A percentile compares a stretch with the other conserved stretches of the same genome.
phyloP scores from a whole-genome alignment of 352 stramenopile genomes.

The Phytophthora boehmeriae region DNA sequence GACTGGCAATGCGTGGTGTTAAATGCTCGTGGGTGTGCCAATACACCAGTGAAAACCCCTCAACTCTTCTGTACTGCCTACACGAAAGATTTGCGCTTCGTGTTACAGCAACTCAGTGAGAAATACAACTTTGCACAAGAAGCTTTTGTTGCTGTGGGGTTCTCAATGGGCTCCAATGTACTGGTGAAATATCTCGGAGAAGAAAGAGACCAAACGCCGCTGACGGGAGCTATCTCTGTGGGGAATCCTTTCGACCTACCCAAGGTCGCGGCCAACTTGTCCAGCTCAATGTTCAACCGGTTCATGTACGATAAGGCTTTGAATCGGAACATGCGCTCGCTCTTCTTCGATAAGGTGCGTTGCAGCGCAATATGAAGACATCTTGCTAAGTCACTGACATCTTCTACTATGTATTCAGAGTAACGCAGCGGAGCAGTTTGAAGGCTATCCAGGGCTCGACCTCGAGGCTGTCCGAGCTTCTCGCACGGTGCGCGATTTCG shows the following conservation, averaged over 20 bases:
- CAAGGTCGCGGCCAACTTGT: slow-evolving; percentile 51
- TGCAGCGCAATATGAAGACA: background rate
- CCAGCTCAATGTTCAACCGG: slow-evolving; percentile 46
- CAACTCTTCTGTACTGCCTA: slow-evolving; percentile 68
- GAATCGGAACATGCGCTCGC: slow-evolving; percentile 48
- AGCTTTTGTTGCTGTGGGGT: slow-evolving; percentile 61
- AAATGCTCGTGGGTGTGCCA: slow-evolving; percentile 67
- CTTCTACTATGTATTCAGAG: slow-evolving; percentile 10
- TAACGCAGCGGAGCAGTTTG: slow-evolving; percentile 47
- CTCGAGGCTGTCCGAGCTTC: slow-evolving; percentile 40
- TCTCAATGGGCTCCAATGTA: slow-evolving; percentile 77
- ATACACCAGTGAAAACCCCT: slow-evolving; percentile 55
- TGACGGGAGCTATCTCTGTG: slow-evolving; percentile 62
- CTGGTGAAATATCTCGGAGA: slow-evolving; percentile 81
- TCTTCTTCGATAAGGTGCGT: slow-evolving; percentile 61
- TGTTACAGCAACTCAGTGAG: slow-evolving; percentile 34
- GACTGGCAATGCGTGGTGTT: slow-evolving; percentile 75
- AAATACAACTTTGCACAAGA: slow-evolving; percentile 47
- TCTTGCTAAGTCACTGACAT: slow-evolving; percentile 4
- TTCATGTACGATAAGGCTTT: slow-evolving; percentile 61
- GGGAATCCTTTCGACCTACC: slow-evolving; percentile 76
- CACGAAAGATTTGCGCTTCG: slow-evolving; percentile 64
- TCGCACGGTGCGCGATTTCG: slow-evolving; percentile 52
- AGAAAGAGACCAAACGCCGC: slow-evolving; percentile 35
- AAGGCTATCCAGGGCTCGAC: slow-evolving; percentile 46